phyloP scores from a whole-genome alignment of 176 grass and related monocot genomes.

The Puccinellia tenuiflora region DNA sequence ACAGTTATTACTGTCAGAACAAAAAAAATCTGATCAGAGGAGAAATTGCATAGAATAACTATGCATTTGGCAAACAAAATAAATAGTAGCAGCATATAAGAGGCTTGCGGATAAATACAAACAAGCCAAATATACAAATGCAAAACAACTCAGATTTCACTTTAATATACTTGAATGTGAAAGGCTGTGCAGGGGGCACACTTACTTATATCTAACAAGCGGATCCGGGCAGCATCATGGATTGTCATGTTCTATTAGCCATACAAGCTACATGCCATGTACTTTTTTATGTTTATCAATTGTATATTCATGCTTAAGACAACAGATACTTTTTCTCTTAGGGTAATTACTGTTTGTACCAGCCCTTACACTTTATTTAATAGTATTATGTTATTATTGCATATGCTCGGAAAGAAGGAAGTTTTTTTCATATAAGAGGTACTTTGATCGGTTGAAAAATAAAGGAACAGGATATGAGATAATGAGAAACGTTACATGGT shows the following conservation, averaged over 20 bases:
- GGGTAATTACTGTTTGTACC: not conserved
- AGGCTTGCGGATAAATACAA: not conserved
- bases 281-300: not conserved
- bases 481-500: not conserved
- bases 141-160: slow-evolving; percentile 1
- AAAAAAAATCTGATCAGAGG: not conserved
- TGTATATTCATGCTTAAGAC: not conserved
- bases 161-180: slow-evolving; percentile 14
- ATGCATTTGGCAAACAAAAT: not conserved
- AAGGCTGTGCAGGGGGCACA: not conserved
- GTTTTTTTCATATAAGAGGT: not conserved
- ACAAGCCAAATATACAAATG: not conserved
- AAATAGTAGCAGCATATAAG: not conserved
- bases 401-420: not conserved
- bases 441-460: not conserved
- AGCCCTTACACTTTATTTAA: not conserved
- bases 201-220: not conserved
- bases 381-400: not conserved
- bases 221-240: not conserved
- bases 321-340: not conserved
- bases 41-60: slow-evolving; percentile 22
- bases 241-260: not conserved
- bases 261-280: not conserved
- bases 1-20: slow-evolving; percentile 72
- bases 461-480: not conserved